These are phyloP conservation scores for Boletus eberwhitei DNA, from an alignment of 768 basidiomycete species.

Conservation along the genomic window DNA sequence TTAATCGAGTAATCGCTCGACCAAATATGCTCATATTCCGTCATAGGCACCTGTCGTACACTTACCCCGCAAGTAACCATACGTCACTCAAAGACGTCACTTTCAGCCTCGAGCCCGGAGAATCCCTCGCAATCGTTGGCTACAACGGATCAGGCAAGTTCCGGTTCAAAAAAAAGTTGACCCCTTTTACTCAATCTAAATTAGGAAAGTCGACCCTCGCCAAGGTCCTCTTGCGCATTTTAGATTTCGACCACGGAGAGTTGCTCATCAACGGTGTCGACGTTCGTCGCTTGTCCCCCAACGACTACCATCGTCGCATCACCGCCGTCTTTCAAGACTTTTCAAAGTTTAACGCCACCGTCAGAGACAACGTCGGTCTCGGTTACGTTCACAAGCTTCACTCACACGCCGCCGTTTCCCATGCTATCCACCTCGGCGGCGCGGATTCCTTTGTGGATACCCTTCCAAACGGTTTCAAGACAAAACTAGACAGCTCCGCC, in stretches of 20 bases:
- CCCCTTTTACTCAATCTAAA: constrained; percentile 3
- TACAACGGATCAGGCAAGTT: constrained; percentile 75
- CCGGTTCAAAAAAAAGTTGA: constrained; percentile 7
- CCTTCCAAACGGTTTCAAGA: constrained; percentile 70
- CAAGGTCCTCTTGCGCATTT: constrained; percentile 73
- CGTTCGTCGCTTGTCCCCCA: constrained; percentile 60
- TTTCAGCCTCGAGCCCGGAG: constrained; percentile 69
- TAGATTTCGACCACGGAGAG: constrained; percentile 70
- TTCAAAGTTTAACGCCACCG: constrained; percentile 71
- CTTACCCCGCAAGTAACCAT: constrained; percentile 71
- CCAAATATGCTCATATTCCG: constrained; percentile 9
- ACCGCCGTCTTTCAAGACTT: constrained; percentile 88
- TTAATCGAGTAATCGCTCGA: constrained; percentile 7
- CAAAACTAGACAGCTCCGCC: constrained; percentile 62
- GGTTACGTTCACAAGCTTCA: constrained; percentile 67
- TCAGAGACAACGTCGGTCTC: constrained; percentile 84
- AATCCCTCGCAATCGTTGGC: constrained; percentile 82
- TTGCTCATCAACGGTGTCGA: constrained; percentile 69
- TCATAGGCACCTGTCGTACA: constrained; percentile 61
- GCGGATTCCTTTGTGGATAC: constrained; percentile 63
- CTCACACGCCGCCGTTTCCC: constrained; percentile 52
- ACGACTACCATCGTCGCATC: constrained; percentile 68
- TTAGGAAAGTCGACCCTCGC: constrained; percentile 86
- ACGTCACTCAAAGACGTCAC: constrained; percentile 69
- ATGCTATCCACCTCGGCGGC: constrained; percentile 69